These are phyloP conservation scores for Capronia coronata DNA, from an alignment of 2,329 filamentous ascomycete species.

Conservation along the genomic window DNA sequence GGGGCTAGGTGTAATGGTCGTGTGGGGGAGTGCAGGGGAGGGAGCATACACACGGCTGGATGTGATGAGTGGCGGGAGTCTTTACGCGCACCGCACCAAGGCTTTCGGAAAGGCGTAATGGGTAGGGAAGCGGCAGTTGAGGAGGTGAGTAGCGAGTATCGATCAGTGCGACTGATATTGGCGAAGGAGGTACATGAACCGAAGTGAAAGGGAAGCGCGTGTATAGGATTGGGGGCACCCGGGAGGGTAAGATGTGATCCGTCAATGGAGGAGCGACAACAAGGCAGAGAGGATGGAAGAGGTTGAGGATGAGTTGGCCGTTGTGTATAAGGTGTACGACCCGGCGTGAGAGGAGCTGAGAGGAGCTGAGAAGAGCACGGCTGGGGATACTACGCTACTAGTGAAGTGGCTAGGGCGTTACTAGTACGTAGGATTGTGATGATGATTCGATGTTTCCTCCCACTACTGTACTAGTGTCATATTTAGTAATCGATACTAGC, in stretches of 20 bases:
- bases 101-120: no score
- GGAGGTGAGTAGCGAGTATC: no score
- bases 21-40: neutral
- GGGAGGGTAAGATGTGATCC: neutral
- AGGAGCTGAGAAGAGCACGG: neutral
- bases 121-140: no score
- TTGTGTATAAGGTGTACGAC: no score
- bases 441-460: no score
- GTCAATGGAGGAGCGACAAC: neutral
- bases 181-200: neutral
- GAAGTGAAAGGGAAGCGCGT: conserved; percentile 10
- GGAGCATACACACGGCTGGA: conserved; percentile 1
- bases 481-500: no score
- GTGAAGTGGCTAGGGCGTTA: no score
- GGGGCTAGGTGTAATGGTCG: conserved; percentile 5
- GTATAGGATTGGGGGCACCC: neutral
- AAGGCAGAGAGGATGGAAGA: neutral
- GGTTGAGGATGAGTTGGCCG: conserved; percentile 6
- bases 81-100: neutral
- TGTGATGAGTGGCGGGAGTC: neutral
- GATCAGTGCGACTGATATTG: neutral
- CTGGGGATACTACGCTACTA: neutral
- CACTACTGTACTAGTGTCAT: no score
- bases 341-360: neutral
- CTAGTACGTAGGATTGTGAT: no score